Conservation (phyloP, 805 yeast genomes). For the Clavispora carvajalis region DNA sequence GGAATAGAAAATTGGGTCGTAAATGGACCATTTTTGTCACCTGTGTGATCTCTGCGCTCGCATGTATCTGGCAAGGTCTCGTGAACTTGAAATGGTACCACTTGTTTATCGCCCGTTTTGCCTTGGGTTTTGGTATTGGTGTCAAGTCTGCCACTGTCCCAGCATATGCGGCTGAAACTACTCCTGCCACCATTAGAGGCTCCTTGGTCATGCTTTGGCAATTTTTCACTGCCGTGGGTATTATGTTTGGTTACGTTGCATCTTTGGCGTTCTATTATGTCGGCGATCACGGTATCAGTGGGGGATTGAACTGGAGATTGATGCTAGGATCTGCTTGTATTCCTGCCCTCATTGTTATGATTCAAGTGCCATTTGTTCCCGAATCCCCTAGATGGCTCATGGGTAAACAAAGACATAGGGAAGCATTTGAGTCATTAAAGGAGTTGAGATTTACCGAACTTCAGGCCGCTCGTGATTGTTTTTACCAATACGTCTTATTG, state of each 20-base stretch:
- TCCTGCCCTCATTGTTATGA: constrained; percentile 51
- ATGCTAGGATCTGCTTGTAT: constrained; percentile 62
- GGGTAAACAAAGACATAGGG: constrained; percentile 43
- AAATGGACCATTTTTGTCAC: constrained; percentile 58
- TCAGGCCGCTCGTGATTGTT: constrained; percentile 62
- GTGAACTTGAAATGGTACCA: constrained; percentile 52
- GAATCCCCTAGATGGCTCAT: constrained; percentile 71
- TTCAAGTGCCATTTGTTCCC: constrained; percentile 50
- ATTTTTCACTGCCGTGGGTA: constrained; percentile 71
- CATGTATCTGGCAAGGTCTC: constrained; percentile 68
- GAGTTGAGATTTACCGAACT: constrained; percentile 42
- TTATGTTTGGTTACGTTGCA: constrained; percentile 60
- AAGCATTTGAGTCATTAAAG: constrained; percentile 47
- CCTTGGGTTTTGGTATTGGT: constrained; percentile 63
- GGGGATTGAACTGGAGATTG: constrained; percentile 52
- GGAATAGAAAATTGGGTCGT: constrained; percentile 52
- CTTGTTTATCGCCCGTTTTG: constrained; percentile 53
- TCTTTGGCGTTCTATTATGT: constrained; percentile 56
- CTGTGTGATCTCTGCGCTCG: constrained; percentile 50
- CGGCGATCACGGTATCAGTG: constrained; percentile 39
- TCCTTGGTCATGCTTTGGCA: constrained; percentile 70
- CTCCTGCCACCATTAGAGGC: constrained; percentile 52
- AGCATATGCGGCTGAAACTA: constrained; percentile 35
- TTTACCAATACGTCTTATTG: constrained; percentile 51
- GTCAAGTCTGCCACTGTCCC: constrained; percentile 66